Conservation (phyloP, 73 alveolate species). For the Paramecium sonneborni region DNA sequence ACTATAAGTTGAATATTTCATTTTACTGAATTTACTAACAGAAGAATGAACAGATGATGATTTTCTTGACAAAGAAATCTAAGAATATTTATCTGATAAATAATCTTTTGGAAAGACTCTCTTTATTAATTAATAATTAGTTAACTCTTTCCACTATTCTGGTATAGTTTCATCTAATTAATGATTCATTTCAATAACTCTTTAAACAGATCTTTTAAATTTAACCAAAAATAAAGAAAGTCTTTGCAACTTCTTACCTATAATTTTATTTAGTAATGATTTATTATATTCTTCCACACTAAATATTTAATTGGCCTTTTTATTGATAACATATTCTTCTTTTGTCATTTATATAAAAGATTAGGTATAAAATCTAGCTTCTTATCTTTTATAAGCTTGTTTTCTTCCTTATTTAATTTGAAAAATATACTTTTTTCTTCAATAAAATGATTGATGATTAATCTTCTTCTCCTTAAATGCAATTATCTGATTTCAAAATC, state of each 20-base stretch:
- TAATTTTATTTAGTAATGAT: not conserved
- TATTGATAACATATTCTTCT: not conserved
- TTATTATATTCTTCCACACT: not conserved
- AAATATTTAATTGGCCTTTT: not conserved
- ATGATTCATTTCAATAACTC: not conserved
- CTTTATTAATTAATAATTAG: not conserved
- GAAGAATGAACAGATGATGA: not conserved
- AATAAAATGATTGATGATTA: not conserved
- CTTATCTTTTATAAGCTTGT: not conserved
- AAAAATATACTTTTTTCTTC: not conserved
- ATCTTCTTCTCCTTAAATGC: not conserved
- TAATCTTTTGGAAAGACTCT: not conserved
- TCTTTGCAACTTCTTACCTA: not conserved
- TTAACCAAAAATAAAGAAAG: not conserved
- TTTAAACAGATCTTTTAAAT: slow-evolving; percentile 12
- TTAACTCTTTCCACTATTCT: slow-evolving; percentile 16
- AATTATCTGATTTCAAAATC: not conserved
- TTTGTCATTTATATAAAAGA: not conserved
- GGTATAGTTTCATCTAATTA: slow-evolving; percentile 18
- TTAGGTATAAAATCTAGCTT: not conserved
- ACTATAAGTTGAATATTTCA: not conserved
- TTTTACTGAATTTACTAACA: not conserved
- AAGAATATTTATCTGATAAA: not conserved
- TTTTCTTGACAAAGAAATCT: not conserved
- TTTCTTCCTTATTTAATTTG: not conserved